Base-by-base conservation (phyloP, 2,329 filamentous ascomycete genomes). In the Scedosporium dehoogii region DNA sequence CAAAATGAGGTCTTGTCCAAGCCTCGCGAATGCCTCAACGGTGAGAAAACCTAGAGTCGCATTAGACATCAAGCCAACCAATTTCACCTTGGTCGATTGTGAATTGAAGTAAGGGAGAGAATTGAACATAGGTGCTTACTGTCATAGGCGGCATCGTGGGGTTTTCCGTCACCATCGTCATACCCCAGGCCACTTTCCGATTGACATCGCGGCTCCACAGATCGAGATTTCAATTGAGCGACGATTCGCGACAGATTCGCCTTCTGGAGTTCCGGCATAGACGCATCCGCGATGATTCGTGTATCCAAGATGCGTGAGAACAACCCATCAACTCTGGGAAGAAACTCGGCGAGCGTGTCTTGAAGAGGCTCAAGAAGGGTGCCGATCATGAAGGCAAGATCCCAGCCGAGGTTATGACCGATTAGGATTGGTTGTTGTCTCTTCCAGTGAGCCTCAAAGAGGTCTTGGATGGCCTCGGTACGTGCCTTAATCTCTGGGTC, bases 391-490 rank as follows among this genome's bases (percentile, higher is more conserved):
- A 88, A 88, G 42, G 84, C 79, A 3, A 89, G 74, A 66, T 89
- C 85, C 1, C 81, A 79, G 65, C 89, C 83, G 63, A 85, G 76
- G 67, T 89, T 89, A 72, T 89, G 85, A 0, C 85, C 85, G 3
- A 89, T 77, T 0, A 89, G 67, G 0, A 85, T 67, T 48, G 27
- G 62, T 63, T 21, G 10, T n/a, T 25, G 33, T 38, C 6, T 38
- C 33, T 38, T 4, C 33, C 33, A 14, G 21, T 25, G 58, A 46
- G 2, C 14, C 41, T 16, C 12, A 6, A 14, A 12, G 7, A 48
- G 21, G 3, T 16, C 29, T 4, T 46, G 5, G 9, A 59, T 3
- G 21, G 27, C 29, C 4, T 44, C 38, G 21, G 12, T 41, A 4
- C 38, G 16, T 1, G 41, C 9, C n/a, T 46, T 59, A 10, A 46